Conservation (phyloP, 2,329 filamentous ascomycete genomes). For the Diaporthe destruens region DNA sequence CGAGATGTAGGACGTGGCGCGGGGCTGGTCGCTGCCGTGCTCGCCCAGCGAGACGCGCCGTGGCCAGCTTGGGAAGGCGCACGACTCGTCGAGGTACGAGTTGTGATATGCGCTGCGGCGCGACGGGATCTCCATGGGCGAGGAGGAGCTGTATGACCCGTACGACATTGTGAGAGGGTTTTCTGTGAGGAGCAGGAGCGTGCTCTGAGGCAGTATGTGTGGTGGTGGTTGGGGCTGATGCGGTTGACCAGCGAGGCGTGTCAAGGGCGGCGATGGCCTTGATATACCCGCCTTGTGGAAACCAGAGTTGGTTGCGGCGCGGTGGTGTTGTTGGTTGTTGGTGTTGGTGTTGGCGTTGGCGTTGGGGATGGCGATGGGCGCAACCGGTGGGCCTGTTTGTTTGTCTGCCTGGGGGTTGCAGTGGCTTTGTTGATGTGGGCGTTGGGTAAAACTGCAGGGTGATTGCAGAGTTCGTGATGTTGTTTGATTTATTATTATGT, state of each 20-base stretch:
- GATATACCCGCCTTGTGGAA: background rate
- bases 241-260: background rate
- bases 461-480: slow-evolving; percentile 33
- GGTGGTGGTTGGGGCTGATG: slow-evolving; percentile 18
- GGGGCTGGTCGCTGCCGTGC: slow-evolving; percentile 53
- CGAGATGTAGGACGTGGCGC: slow-evolving; percentile 69
- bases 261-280: slow-evolving; percentile 15
- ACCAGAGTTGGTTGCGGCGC: slow-evolving; percentile 8
- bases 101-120: slow-evolving; percentile 46
- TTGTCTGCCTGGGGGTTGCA: background rate
- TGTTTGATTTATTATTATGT: slow-evolving; percentile 16
- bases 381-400: slow-evolving; percentile 25
- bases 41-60: slow-evolving; percentile 65
- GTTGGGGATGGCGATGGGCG: too few species aligned
- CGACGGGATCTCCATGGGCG: slow-evolving; percentile 61
- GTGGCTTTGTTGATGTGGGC: slow-evolving; percentile 13
- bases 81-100: slow-evolving; percentile 58
- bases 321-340: slow-evolving; percentile 8
- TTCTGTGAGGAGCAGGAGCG: slow-evolving; percentile 45
- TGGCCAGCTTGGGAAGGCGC: slow-evolving; percentile 72
- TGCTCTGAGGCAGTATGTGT: slow-evolving; percentile 43
- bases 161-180: slow-evolving; percentile 56
- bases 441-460: too few species aligned
- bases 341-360: too few species aligned
- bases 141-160: slow-evolving; percentile 63